Base-by-base conservation (phyloP, 2,329 filamentous ascomycete species). In the Aspergillus alliaceus region DNA sequence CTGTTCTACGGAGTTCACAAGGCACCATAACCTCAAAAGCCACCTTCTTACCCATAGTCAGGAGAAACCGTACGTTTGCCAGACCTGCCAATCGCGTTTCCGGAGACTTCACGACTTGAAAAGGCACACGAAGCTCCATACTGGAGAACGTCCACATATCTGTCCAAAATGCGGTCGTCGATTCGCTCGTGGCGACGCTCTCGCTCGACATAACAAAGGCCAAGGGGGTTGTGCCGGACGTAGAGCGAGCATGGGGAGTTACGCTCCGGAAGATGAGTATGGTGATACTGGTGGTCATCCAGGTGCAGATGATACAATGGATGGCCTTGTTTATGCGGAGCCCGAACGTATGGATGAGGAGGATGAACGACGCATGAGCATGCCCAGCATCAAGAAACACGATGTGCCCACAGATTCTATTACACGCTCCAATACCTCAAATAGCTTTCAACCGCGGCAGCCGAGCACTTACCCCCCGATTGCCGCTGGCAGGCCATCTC, bases 31-130 rank as follows among this genome's bases (percentile, higher is more conserved):
- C 69, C 84, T 98, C 27, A 99, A 98, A 78, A 97, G 92, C 66
- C 95, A 99, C 77, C 84, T 99, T 56, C 85, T 99, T 71, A 98
- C 95, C 0, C 95, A 98, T 75, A 97, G 93, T 69, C 93, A 99
- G 80, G 95, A 99, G 75, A 99, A 99, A 76, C 95, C 95, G 0
- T 99, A 95, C 70, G 86, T 95, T 27, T 99, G 95, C 72, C 88
- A 91, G 60, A 91, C 90, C n/a, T 99, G 95, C 73, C 86, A 93
- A 66, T 90, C 95, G 74, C 87, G 93, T 52, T 99, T 99, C 75
- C 86, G 95, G 54, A 87, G 95, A 62, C 81, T 98, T 51, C 95
- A 99, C 72, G 95, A 99, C 70, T 78, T 99, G 64, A 99, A 99
- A 79, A 87, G 95, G 39, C 95, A 99, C 73, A 92, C 90, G 63